Evolutionary conservation across 2,329 filamentous ascomycete genomes (phyloP).

Genomic region (Sordariomycetes sp.): DNA sequence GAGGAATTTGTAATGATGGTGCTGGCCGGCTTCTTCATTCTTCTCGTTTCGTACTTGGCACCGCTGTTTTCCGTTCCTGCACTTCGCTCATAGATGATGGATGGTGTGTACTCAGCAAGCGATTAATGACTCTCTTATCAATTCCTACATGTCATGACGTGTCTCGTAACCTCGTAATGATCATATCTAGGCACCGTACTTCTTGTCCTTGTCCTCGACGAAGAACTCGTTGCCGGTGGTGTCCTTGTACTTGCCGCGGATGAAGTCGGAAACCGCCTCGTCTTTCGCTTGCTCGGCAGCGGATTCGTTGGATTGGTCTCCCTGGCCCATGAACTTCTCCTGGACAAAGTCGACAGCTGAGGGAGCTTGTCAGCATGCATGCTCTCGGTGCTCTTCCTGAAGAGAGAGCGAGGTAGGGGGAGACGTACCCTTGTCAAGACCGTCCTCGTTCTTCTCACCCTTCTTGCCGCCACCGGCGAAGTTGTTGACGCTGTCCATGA

Average conservation of each 20-base stretch:
- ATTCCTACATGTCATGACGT: constrained; percentile 1
- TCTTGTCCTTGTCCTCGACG: constrained; percentile 56
- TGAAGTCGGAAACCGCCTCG: constrained; percentile 65
- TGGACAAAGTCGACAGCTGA: constrained; percentile 70
- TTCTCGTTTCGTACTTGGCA: constrained; percentile 3
- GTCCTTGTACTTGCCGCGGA: constrained; percentile 62
- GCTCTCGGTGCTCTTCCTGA: background rate
- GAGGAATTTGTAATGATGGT: constrained; percentile 8
- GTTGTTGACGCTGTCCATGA: constrained; percentile 63
- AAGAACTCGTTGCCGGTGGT: constrained; percentile 60
- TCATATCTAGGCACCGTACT: constrained; percentile 14
- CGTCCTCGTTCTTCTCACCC: constrained; percentile 75
- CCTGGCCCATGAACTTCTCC: constrained; percentile 62
- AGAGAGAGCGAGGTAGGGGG: background rate
- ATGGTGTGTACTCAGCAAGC: too few species aligned
- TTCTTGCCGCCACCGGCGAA: constrained; percentile 63
- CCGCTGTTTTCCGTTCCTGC: background rate
- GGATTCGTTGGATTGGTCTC: constrained; percentile 61
- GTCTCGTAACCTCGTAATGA: background rate
- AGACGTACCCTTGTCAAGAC: constrained; percentile 65
- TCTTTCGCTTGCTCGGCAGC: constrained; percentile 79
- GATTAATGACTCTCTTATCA: background rate
- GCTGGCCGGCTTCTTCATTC: constrained; percentile 1
- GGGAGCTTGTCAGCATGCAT: background rate
- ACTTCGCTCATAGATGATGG: too few species aligned